Evolutionary conservation across 768 basidiomycete species (phyloP).

Genomic region (Podaxis sp.): DNA sequence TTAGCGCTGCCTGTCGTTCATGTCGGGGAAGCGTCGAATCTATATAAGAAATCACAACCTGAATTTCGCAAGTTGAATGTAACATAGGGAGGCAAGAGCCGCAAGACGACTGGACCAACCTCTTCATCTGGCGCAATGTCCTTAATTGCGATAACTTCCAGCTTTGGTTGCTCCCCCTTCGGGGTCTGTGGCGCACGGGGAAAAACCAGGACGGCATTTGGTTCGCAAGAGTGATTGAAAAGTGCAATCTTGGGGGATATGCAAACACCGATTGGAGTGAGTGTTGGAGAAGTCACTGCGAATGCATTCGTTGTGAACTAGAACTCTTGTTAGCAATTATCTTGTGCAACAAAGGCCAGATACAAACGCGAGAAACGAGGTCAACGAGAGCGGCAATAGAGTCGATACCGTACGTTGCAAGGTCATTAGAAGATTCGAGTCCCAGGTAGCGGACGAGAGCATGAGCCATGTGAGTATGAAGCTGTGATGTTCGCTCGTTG

Average conservation of each 20-base stretch:
- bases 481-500: slow-evolving; percentile 34
- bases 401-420: slow-evolving; percentile 54
- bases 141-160: slow-evolving; percentile 73
- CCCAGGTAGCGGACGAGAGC: slow-evolving; percentile 71
- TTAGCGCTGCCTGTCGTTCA: slow-evolving; percentile 53
- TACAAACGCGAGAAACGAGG: slow-evolving; percentile 66
- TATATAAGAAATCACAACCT: slow-evolving; percentile 84
- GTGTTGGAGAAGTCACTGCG: slow-evolving; percentile 72
- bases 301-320: slow-evolving; percentile 94
- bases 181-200: slow-evolving; percentile 48
- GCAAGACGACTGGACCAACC: slow-evolving; percentile 36
- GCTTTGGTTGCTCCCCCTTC: slow-evolving; percentile 45
- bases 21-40: slow-evolving; percentile 72
- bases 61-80: not conserved
- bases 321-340: not conserved
- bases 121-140: slow-evolving; percentile 67
- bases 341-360: not conserved
- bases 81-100: not conserved
- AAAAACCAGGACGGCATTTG: slow-evolving; percentile 91
- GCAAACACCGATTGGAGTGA: slow-evolving; percentile 82
- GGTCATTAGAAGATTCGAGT: slow-evolving; percentile 54
- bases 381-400: slow-evolving; percentile 65
- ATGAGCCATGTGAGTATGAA: slow-evolving; percentile 71
- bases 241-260: slow-evolving; percentile 79
- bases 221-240: slow-evolving; percentile 85